Evolutionary conservation across 108 stramenopile genomes (phyloP).

Genomic region (Cyclostephanos invisitatus): DNA sequence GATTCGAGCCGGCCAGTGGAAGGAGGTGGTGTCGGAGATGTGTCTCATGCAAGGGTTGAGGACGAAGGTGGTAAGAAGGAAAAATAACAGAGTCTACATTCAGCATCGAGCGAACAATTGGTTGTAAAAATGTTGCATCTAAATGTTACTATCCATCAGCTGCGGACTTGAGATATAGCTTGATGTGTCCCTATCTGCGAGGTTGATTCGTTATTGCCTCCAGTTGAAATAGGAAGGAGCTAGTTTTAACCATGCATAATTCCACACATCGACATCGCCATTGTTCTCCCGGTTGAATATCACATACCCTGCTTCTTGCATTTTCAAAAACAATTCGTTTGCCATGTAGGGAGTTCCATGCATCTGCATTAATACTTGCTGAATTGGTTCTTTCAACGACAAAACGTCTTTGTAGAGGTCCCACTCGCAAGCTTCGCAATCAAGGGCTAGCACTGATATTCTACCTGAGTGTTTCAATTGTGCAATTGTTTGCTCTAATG

Average conservation of each 20-base stretch:
- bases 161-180: neutral
- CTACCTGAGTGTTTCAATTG: constrained; percentile 60
- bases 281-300: constrained; percentile 57
- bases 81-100: neutral
- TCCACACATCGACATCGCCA: constrained; percentile 24
- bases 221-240: constrained; percentile 26
- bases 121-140: too few species aligned
- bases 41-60: neutral
- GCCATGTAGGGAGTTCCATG: constrained; percentile 42
- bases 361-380: constrained; percentile 46
- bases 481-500: constrained; percentile 47
- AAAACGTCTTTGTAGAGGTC: constrained; percentile 31
- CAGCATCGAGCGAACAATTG: neutral
- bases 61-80: constrained; percentile 5
- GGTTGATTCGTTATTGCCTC: neutral
- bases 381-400: constrained; percentile 26
- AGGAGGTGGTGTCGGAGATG: constrained; percentile 22
- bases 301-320: constrained; percentile 54
- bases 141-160: too few species aligned
- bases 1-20: constrained; percentile 55
- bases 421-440: constrained; percentile 75
- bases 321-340: constrained; percentile 47
- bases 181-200: too few species aligned
- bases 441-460: constrained; percentile 61
- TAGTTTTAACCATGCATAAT: constrained; percentile 39